Evolutionary conservation across 2,329 filamentous ascomycete genomes (phyloP).

Genomic region (Boeremia lycopersici): DNA sequence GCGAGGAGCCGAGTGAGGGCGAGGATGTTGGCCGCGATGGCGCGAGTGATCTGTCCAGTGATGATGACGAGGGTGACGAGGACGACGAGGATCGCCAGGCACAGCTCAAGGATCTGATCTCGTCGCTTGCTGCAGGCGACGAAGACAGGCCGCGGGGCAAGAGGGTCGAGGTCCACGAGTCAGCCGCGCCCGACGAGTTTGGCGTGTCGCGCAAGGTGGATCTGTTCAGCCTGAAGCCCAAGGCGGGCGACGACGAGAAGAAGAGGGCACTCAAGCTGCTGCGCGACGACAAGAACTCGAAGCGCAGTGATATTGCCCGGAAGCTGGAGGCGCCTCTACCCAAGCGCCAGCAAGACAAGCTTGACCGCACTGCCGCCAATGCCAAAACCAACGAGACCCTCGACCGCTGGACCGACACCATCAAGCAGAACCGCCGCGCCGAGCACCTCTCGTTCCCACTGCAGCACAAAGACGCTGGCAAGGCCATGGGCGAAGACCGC

Average conservation of each 20-base stretch:
- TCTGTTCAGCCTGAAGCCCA: slow-evolving; percentile 74
- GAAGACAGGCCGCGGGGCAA: slow-evolving; percentile 42
- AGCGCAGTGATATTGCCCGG: slow-evolving; percentile 61
- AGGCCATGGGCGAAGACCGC: slow-evolving; percentile 65
- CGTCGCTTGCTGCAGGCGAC: slow-evolving; percentile 61
- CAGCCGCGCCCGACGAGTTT: slow-evolving; percentile 66
- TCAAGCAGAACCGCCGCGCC: slow-evolving; percentile 89
- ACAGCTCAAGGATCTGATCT: slow-evolving; percentile 71
- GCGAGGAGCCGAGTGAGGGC: slow-evolving; percentile 57
- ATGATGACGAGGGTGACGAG: slow-evolving; percentile 51
- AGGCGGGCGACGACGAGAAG: slow-evolving; percentile 74
- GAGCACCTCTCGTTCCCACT: slow-evolving; percentile 91
- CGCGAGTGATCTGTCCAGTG: slow-evolving; percentile 57
- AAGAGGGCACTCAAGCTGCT: slow-evolving; percentile 81
- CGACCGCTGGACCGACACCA: slow-evolving; percentile 90
- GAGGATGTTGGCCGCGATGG: slow-evolving; percentile 53
- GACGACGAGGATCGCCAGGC: slow-evolving; percentile 62
- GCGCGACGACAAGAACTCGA: slow-evolving; percentile 66
- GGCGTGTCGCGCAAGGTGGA: slow-evolving; percentile 71
- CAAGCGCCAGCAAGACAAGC: slow-evolving; percentile 82
- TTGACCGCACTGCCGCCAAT: slow-evolving; percentile 83
- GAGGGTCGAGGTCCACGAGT: slow-evolving; percentile 60
- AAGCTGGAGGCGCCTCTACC: slow-evolving; percentile 84
- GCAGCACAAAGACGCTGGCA: slow-evolving; percentile 69
- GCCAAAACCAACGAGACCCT: slow-evolving; percentile 91